Conservation (phyloP, 176 grass and related monocot species). For the Musa beccarii region DNA sequence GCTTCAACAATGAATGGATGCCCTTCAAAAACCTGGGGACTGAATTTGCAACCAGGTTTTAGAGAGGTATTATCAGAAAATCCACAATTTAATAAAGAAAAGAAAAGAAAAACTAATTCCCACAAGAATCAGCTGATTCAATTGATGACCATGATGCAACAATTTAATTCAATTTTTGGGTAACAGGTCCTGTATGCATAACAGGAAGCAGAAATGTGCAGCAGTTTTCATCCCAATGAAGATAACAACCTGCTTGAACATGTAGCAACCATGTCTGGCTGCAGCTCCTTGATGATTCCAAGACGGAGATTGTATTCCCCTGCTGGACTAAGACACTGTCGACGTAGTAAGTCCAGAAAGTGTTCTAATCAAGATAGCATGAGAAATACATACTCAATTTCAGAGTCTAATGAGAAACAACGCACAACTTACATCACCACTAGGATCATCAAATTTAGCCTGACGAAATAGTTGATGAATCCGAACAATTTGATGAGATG, state of each 20-base stretch:
- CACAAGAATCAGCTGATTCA: neutral
- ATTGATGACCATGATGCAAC: neutral
- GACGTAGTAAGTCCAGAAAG: neutral
- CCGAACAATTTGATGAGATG: slow-evolving; percentile 73
- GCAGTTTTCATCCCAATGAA: slow-evolving; percentile 10
- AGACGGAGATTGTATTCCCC: slow-evolving; percentile 97
- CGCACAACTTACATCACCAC: slow-evolving; percentile 57
- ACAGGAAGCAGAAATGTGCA: neutral
- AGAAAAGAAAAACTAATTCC: neutral
- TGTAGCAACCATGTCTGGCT: slow-evolving; percentile 92
- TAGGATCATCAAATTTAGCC: slow-evolving; percentile 97
- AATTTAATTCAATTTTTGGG: neutral
- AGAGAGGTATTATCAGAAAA: neutral
- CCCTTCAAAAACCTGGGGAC: slow-evolving; percentile 97
- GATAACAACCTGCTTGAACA: slow-evolving; percentile 68
- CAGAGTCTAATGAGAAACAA: neutral
- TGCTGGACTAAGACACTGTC: slow-evolving; percentile 89
- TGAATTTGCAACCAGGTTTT: slow-evolving; percentile 18
- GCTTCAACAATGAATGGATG: slow-evolving; percentile 99
- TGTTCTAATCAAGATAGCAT: neutral
- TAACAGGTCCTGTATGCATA: neutral
- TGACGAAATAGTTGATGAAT: slow-evolving; percentile 95
- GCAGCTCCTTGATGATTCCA: slow-evolving; percentile 95
- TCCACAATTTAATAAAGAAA: neutral
- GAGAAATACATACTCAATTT: neutral